These are phyloP conservation scores for Hypoxylon sp. DNA, from an alignment of 2,329 filamentous ascomycete genomes.

Conservation along the genomic window DNA sequence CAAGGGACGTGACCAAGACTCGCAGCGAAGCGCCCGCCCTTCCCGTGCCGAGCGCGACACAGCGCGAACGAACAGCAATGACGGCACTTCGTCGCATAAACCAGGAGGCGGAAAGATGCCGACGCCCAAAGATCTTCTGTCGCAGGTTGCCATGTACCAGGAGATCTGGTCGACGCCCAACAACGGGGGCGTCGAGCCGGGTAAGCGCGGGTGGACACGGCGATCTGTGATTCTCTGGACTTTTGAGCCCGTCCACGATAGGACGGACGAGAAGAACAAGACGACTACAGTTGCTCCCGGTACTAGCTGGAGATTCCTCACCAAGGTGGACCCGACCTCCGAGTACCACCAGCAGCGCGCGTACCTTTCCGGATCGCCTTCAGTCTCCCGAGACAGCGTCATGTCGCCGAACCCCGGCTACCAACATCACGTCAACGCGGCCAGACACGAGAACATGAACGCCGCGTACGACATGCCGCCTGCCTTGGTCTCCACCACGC, in stretches of 20 bases:
- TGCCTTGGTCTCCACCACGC: slow-evolving; percentile 18
- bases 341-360: slow-evolving; percentile 62
- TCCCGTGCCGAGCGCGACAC: slow-evolving; percentile 40
- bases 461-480: slow-evolving; percentile 54
- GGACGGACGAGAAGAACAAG: slow-evolving; percentile 53
- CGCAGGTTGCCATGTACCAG: slow-evolving; percentile 71
- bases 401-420: slow-evolving; percentile 62
- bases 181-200: slow-evolving; percentile 42
- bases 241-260: slow-evolving; percentile 62
- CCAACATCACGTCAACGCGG: slow-evolving; percentile 61
- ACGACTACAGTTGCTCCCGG: slow-evolving; percentile 59
- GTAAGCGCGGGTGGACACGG: slow-evolving; percentile 58
- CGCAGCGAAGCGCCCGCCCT: slow-evolving; percentile 35
- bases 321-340: slow-evolving; percentile 66
- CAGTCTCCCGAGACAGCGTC: slow-evolving; percentile 54
- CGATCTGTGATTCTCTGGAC: slow-evolving; percentile 70
- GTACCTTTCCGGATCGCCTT: slow-evolving; percentile 46
- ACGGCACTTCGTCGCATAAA: slow-evolving; percentile 36
- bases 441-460: slow-evolving; percentile 66
- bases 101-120: slow-evolving; percentile 34
- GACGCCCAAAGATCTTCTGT: slow-evolving; percentile 60
- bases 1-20: slow-evolving; percentile 37
- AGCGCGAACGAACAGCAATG: slow-evolving; percentile 46
- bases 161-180: slow-evolving; percentile 67
- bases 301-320: slow-evolving; percentile 69